Base-by-base conservation (phyloP, 2,329 filamentous ascomycete genomes). In the Verticillium klebahnii region DNA sequence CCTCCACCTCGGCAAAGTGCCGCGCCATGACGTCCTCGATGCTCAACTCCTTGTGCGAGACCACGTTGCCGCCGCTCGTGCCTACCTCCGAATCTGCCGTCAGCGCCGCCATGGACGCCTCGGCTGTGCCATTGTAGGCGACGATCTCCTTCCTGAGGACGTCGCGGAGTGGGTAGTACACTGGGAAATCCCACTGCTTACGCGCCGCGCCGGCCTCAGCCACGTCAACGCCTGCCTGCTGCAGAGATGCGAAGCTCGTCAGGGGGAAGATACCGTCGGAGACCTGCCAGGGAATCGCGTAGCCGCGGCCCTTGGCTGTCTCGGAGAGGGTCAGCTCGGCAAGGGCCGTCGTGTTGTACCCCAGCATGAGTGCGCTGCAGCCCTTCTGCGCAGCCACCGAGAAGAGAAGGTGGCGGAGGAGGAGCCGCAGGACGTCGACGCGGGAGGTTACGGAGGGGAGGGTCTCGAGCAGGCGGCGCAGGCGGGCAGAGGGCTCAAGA, bases 21-120 rank as follows among this genome's bases (percentile, higher is more conserved):
- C 92, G 88, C 62, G 83, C 79, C 89, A 98, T 93, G 60, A 99
- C 84, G 67, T 93, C 89, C 71, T 97, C 93, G 69, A 99, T 97
- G 56, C 92, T 96, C 56, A 92, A 84, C 66, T 92, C 89, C 71
- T 89, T 91, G 67, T 89, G 87, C 36, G 85, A 90, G 3, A 87
- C 75, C 71, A 89, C 74, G 58, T 74, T 72, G 19, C 62, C 67
- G 63, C 70, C 63, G 58, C 73, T 62, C 32, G 66, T 64, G 45
- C 69, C 68, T 12, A 52, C 8, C 8, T 11, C 45, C n/a, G 45
- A 9, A 14, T 52, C 60, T 25, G 56, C 57, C n/a, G 82, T 75
- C 54, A 88, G 69, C 12, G 75, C 74, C 2, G 74, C 71, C 4
- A 92, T 75, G 19, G 84, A 78, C 14, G 85, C 81, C 2, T 79